A percentile compares a stretch with the other conserved stretches of the same genome.
phyloP scores from a whole-genome alignment of 164 flowering plant genomes.

The Berberis thunbergii region DNA sequence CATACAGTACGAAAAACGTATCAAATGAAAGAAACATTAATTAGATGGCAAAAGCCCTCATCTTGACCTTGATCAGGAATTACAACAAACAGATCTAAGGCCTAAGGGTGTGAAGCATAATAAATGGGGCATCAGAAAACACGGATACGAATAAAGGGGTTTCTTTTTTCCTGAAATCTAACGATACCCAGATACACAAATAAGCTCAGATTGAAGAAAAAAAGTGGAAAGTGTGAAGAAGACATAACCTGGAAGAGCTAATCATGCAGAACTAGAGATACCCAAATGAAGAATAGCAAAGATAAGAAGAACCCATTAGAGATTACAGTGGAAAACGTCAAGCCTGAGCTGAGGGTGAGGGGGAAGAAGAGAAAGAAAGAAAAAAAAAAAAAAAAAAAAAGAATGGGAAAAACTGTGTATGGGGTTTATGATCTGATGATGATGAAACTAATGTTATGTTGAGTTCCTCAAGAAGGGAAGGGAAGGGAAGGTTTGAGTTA shows the following conservation, averaged over 20 bases:
- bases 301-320: too few relatives aligned
- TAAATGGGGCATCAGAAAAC: too few relatives aligned
- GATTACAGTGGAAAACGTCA: background rate
- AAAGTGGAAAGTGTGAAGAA: too few relatives aligned
- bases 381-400: background rate
- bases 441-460: too few relatives aligned
- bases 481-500: too few relatives aligned
- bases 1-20: background rate
- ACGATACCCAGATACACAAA: background rate
- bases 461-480: too few relatives aligned
- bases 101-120: background rate
- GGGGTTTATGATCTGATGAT: too few relatives aligned
- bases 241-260: background rate
- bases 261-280: background rate
- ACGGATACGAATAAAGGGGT: too few relatives aligned
- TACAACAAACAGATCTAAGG: background rate
- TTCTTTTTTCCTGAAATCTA: too few relatives aligned
- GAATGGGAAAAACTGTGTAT: background rate
- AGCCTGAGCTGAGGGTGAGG: background rate
- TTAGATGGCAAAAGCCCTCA: conserved; percentile 4
- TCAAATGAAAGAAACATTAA: background rate
- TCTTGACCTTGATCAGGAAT: conserved; percentile 13
- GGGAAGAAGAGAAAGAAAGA: background rate
- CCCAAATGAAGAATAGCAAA: background rate
- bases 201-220: too few relatives aligned